Base-by-base conservation (phyloP, 1,139 yeast species). In the Geotrichum reessii region DNA sequence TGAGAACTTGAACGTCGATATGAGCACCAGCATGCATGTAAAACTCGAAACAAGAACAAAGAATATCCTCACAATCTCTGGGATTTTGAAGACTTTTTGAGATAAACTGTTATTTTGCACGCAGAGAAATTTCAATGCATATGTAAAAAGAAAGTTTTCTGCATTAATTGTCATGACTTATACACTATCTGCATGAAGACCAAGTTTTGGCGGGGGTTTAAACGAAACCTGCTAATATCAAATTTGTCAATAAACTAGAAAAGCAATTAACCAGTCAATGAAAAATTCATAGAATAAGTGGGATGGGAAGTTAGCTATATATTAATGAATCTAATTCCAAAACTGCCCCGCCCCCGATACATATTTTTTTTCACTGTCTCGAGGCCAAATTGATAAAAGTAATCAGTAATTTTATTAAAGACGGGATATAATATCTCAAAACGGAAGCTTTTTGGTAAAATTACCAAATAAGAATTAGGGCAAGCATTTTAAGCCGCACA, bases 21-120 rank as follows among this genome's bases (percentile, higher is more conserved):
- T 81, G 3, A 83, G 64, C 1, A 79, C 68, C 1, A 81, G 72
- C 33, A 85, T 74, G 0, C 86, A 86, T 17, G 76, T 72, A 65
- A 84, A 83, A 0, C 85, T 71, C 1, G 65, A 61, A 1, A 73
- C 52, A 7, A 73, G 63, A 14, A 69, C 65, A 59, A 69, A 67
- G 12, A 62, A 50, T 25, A 55, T 50, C 22, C 60, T 57, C 8
- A 61, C 58, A 52, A 61, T 57, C 22, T 59, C 59, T 1, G 65
- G 63, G 14, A 46, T n/a, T 27, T 28, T 19, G 28, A 27, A 25
- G 1, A 28, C 47, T 21, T 49, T 25, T 47, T 53, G 50, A n/a
- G n/a, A n/a, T 37, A 19, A n/a, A 1, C 7, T 2, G n/a, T 37
- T 37, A 1, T n/a, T 37, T 17, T 37, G 44, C 44, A 37, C 44